phyloP scores from a whole-genome alignment of 257 asterid species.

The Lycium barbarum region DNA sequence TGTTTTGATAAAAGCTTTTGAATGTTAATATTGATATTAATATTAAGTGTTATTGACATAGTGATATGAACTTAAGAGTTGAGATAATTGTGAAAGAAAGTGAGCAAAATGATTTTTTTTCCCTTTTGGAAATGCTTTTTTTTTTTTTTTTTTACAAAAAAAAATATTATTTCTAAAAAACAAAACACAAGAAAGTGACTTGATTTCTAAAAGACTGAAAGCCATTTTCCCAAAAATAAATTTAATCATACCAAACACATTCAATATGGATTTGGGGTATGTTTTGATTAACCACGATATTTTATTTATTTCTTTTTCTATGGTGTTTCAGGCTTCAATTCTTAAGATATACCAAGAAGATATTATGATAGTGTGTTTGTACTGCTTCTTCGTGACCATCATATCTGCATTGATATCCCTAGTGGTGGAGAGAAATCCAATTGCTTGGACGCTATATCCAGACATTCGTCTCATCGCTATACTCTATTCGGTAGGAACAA shows the following conservation, averaged over 20 bases:
- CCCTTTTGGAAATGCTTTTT: too few relatives aligned
- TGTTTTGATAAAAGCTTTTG: too few relatives aligned
- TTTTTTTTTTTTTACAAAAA: too few relatives aligned
- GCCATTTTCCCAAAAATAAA: background rate
- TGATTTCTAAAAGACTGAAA: background rate
- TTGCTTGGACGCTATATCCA: slow-evolving; percentile 56
- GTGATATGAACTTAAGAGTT: too few relatives aligned
- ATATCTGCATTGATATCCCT: slow-evolving; percentile 51
- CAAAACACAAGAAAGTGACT: background rate
- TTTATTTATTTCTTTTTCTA: background rate
- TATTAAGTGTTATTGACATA: too few relatives aligned
- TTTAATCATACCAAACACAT: background rate
- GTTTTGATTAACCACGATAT: background rate
- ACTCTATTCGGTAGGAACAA: slow-evolving; percentile 45
- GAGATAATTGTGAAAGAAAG: too few relatives aligned
- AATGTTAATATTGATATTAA: too few relatives aligned
- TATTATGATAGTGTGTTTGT: slow-evolving; percentile 54
- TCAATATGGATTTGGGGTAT: background rate
- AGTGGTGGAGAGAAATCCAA: slow-evolving; percentile 47
- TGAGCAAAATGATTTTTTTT: too few relatives aligned
- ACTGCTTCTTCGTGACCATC: slow-evolving; percentile 53
- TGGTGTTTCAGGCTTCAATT: slow-evolving; percentile 45
- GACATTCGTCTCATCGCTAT: slow-evolving; percentile 51
- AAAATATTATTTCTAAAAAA: background rate
- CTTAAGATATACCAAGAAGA: slow-evolving; percentile 59